These are phyloP conservation scores for Lecanicillium sp. DNA, from an alignment of 2,329 filamentous ascomycete species.

Conservation along the genomic window DNA sequence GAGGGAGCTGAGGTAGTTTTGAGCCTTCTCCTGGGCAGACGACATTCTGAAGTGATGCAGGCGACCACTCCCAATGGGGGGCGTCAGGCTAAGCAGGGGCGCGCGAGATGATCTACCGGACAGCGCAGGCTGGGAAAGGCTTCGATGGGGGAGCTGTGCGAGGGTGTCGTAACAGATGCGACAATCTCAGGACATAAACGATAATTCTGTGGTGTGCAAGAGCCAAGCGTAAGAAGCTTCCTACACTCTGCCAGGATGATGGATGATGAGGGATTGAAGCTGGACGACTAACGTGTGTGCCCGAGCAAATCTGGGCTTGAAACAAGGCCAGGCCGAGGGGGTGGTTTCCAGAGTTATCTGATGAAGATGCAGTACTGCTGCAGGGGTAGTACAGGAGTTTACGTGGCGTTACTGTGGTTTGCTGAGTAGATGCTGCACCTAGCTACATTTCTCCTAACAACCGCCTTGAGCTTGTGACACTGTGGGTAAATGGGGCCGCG, in stretches of 20 bases:
- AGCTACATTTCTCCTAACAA: constrained; percentile 3
- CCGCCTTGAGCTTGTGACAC: constrained; percentile 5
- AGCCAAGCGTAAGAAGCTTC: constrained; percentile 22
- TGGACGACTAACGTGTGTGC: constrained; percentile 12
- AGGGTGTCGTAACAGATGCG: background rate
- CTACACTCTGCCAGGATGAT: constrained; percentile 14
- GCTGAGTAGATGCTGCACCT: background rate
- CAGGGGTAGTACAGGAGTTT: constrained; percentile 1
- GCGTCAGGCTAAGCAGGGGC: no score
- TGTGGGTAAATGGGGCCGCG: constrained; percentile 5
- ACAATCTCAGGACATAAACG: constrained; percentile 6
- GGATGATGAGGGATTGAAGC: constrained; percentile 14
- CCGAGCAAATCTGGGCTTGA: constrained; percentile 11
- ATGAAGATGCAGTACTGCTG: background rate
- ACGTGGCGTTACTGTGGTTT: background rate
- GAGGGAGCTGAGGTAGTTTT: constrained; percentile 69
- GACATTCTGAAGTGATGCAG: constrained; percentile 47
- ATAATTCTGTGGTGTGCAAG: constrained; percentile 11
- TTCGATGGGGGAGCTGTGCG: no score
- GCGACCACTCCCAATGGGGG: no score
- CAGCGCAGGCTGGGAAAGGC: no score
- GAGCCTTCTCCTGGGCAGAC: constrained; percentile 65
- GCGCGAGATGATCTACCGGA: no score
- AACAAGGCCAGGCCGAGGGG: constrained; percentile 6
- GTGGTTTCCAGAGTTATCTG: constrained; percentile 2